Base-by-base conservation (phyloP, 805 yeast genomes). In the Saccharomycopsis capsularis region DNA sequence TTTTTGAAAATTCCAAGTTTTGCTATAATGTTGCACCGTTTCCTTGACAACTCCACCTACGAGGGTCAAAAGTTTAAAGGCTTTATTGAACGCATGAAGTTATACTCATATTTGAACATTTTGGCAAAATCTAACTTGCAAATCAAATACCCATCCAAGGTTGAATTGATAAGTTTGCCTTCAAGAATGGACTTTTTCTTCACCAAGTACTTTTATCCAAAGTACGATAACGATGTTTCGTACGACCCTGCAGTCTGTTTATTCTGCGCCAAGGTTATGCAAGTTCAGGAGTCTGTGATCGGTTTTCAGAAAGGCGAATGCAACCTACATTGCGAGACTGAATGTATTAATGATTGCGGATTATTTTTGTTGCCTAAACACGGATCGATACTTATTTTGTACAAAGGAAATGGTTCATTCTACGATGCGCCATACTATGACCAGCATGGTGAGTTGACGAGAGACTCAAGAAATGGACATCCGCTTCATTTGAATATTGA, bases 181-280 rank as follows among this genome's bases (percentile, higher is more conserved):
- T 62, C 67, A 2, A 71, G 84, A 44, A 64, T 87, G 52, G 90
- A 84, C 59, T 70, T 68, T 35, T 80, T 88, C 54, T 86, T 84
- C 65, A 81, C 86, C 3, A 69, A 75, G 34, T 69, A 75, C 47
- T 69, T 77, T 48, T 75, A 77, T 54, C 69, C 67, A 58, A 68
- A 66, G 21, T 61, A 66, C 39, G 67, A 68, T 13, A 21, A 65
- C 61, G 57, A 71, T 69, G 68, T 73, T 0, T 29, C 50, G 13
- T 53, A 65, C 3, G 95, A 90, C 55, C 93, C 95, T 0, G 96
- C 95, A 0, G 68, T 91, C 7, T 91, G 99, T 59, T 65, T 91
- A 47, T 82, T 82, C 53, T 93, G 99, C 65, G 93, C 89, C 1
- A 65, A 68, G 9, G 70, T 81, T 5, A 71, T 86, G 21, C 80